Evolutionary conservation across 768 basidiomycete species (phyloP).

Genomic region (Cyathus striatus): DNA sequence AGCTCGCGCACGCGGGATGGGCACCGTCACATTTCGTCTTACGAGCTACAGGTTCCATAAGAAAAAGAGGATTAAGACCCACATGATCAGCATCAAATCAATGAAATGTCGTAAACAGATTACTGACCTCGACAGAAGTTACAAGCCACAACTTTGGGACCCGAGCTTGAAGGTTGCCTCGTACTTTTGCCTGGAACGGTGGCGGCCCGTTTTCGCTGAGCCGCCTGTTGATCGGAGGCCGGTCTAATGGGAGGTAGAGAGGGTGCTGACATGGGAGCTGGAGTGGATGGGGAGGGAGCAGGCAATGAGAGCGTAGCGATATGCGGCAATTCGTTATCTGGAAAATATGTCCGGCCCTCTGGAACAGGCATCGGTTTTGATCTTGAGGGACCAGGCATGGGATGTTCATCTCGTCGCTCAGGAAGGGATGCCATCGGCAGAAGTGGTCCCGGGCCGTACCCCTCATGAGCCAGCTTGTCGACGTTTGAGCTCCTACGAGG

Average conservation of each 20-base stretch:
- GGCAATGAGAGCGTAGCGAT: slow-evolving; percentile 66
- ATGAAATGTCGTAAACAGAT: slow-evolving; percentile 1
- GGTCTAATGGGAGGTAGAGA: slow-evolving; percentile 61
- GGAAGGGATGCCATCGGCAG: slow-evolving; percentile 34
- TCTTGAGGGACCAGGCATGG: slow-evolving; percentile 34
- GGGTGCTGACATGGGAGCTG: slow-evolving; percentile 56
- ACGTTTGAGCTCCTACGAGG: slow-evolving; percentile 47
- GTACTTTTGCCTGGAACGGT: slow-evolving; percentile 61
- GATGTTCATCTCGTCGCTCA: slow-evolving; percentile 41
- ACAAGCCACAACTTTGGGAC: slow-evolving; percentile 84
- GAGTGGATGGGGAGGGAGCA: slow-evolving; percentile 50
- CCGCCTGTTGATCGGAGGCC: slow-evolving; percentile 62
- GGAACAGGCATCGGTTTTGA: slow-evolving; percentile 21
- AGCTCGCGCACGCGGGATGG: slow-evolving; percentile 82
- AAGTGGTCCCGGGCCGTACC: slow-evolving; percentile 29
- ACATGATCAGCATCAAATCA: not conserved
- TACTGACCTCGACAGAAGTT: slow-evolving; percentile 81
- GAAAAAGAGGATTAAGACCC: not conserved
- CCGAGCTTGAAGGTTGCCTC: slow-evolving; percentile 59
- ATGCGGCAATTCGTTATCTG: slow-evolving; percentile 63
- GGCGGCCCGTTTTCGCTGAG: slow-evolving; percentile 64
- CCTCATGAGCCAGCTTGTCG: slow-evolving; percentile 33
- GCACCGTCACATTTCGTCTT: slow-evolving; percentile 88
- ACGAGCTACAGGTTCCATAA: slow-evolving; percentile 57
- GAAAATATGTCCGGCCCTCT: slow-evolving; percentile 39